Base-by-base conservation (phyloP, 2,329 filamentous ascomycete species). In the Talaromyces sp. region DNA sequence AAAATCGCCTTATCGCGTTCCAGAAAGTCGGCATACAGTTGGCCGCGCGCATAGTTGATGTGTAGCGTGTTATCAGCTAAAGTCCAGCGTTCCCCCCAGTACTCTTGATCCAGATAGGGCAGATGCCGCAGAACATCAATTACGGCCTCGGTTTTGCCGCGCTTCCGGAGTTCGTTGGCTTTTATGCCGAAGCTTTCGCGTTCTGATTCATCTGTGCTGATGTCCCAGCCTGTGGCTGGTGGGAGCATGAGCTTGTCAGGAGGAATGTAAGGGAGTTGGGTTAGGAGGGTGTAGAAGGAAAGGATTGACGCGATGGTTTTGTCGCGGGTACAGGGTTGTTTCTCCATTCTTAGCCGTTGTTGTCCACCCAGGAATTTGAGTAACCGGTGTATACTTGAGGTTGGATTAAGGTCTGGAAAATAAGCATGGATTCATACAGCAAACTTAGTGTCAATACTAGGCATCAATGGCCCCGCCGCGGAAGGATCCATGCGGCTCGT, bases 251-350 rank as follows among this genome's bases (percentile, higher is more conserved):
- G 49, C 14, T 60, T 61, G 49, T 65, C 47, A 7, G 63, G 16
- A 6, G 63, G 63, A 31, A 65, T 65, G 63, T 65, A 65, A n/a
- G 63, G 63, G 3, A 65, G 24, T 59, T 65, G 45, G 1, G 57
- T 65, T n/a, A 65, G 57, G 0, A 65, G 58, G 1, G 19, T 39
- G 19, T 65, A 65, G n/a, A 65, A 65, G 13, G 37, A 58, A 27
- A 56, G 47, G 35, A 65, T 65, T 16, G 57, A 50, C 5, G 49
- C 49, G 37, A 65, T 65, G 3, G 63, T 49, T 57, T 56, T 60
- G 50, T 43, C 31, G 45, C 57, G 27, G 33, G 57, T 65, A 24
- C 63, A 65, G 45, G 45, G n/a, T 31, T 45, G 14, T 59, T 37
- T 56, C 11, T 43, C 56, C 56, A 59, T 59, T 59, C 1, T 14